These are phyloP conservation scores for Mortierella sp. DNA, from an alignment of 371 early-diverging fungal genomes.

Conservation along the genomic window DNA sequence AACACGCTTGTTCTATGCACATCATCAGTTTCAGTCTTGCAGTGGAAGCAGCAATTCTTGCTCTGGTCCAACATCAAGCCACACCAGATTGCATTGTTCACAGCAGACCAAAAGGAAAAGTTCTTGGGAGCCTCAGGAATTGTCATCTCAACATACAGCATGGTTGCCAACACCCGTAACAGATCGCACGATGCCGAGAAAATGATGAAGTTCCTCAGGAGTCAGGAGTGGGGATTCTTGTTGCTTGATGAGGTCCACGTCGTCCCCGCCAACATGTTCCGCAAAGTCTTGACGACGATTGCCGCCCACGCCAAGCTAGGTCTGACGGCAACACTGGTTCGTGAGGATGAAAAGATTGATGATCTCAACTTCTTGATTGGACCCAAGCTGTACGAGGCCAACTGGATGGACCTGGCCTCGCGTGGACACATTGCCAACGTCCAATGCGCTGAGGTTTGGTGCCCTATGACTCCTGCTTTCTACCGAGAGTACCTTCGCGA, in stretches of 20 bases:
- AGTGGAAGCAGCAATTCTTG: constrained; percentile 98
- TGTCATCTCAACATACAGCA: constrained; percentile 98
- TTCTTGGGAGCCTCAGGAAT: constrained; percentile 93
- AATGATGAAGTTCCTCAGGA: constrained; percentile 96
- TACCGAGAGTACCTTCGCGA: constrained; percentile 95
- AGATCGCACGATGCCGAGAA: constrained; percentile 96
- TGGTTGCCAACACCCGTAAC: constrained; percentile 97
- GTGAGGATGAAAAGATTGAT: constrained; percentile 99
- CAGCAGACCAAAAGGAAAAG: constrained; percentile 96
- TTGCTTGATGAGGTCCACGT: constrained; percentile 99
- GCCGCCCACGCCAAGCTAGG: constrained; percentile 99
- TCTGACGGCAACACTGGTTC: constrained; percentile 98
- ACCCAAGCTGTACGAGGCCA: constrained; percentile 99
- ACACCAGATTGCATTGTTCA: constrained; percentile 96
- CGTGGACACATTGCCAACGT: constrained; percentile 99
- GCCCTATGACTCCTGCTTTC: constrained; percentile 98
- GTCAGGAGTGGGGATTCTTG: constrained; percentile 98
- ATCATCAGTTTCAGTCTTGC: constrained; percentile 97
- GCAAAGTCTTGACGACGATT: constrained; percentile 95
- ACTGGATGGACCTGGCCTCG: constrained; percentile 99
- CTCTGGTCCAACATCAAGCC: constrained; percentile 96
- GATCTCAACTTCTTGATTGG: constrained; percentile 99
- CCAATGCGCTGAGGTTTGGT: constrained; percentile 99
- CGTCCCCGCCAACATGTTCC: constrained; percentile 99
- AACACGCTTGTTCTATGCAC: constrained; percentile 98